A percentile compares a stretch with the other conserved stretches of the same genome.
Evolutionary conservation across 192 early-diverging fungal genomes (phyloP).

Genomic region (Coemansia sp.): DNA sequence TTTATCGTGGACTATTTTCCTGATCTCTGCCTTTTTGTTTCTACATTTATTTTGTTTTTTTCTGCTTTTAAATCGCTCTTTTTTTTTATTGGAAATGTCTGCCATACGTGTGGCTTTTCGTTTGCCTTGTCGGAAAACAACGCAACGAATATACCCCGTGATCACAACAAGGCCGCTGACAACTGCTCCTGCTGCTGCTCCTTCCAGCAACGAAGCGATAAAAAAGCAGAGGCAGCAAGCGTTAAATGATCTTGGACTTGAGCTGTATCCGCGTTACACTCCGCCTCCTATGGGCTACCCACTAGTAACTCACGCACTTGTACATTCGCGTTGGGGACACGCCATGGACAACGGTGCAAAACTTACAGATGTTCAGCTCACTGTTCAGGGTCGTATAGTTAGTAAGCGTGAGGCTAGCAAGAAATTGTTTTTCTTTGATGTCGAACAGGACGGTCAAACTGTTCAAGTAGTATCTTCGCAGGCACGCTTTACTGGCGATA

Average conservation of each 20-base stretch:
- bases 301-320: slow-evolving; percentile 9
- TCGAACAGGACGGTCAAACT: slow-evolving; percentile 59
- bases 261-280: slow-evolving; percentile 44
- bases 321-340: slow-evolving; percentile 29
- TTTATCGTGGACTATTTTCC: neutral
- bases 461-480: slow-evolving; percentile 70
- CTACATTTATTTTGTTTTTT: neutral
- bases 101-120: slow-evolving; percentile 1
- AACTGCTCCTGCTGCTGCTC: slow-evolving; percentile 8
- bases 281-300: slow-evolving; percentile 23
- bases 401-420: slow-evolving; percentile 69
- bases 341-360: slow-evolving; percentile 29
- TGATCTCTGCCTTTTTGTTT: neutral
- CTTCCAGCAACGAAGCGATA: slow-evolving; percentile 15
- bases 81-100: slow-evolving; percentile 1
- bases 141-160: neutral
- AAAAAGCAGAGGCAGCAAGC: slow-evolving; percentile 28
- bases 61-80: neutral
- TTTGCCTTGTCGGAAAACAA: neutral
- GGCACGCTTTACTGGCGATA: slow-evolving; percentile 21
- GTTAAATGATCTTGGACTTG: slow-evolving; percentile 20
- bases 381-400: slow-evolving; percentile 62
- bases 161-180: neutral
- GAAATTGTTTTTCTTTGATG: slow-evolving; percentile 72
- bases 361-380: slow-evolving; percentile 31